These are phyloP conservation scores for Xanthoconium separans DNA, from an alignment of 1,284 basidiomycete genomes.

Conservation along the genomic window DNA sequence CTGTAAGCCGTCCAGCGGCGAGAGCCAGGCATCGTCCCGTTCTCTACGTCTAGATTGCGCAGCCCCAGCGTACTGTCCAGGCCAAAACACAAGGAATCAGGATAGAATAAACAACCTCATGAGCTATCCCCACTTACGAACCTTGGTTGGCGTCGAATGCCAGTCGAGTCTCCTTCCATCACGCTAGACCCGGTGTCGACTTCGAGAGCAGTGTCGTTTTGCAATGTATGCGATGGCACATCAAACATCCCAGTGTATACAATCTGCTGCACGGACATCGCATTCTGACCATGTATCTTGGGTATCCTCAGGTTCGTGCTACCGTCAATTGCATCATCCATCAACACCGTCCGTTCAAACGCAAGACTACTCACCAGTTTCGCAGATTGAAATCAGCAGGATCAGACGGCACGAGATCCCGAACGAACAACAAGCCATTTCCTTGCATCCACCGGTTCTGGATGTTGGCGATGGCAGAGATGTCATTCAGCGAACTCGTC, in stretches of 20 bases:
- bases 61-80: not conserved
- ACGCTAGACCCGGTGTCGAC: not conserved
- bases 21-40: not conserved
- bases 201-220: not conserved
- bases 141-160: constrained; percentile 5
- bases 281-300: not conserved
- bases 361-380: constrained; percentile 5
- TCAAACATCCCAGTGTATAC: constrained; percentile 2
- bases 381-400: constrained; percentile 22
- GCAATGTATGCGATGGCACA: not conserved
- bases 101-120: not conserved
- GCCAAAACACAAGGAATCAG: not conserved
- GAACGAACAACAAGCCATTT: constrained; percentile 13
- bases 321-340: not conserved
- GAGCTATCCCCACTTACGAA: constrained; percentile 11
- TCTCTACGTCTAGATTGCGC: not conserved
- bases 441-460: constrained; percentile 5
- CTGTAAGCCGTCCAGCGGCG: constrained; percentile 9
- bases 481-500: constrained; percentile 16
- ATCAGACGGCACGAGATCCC: constrained; percentile 17
- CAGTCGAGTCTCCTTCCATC: not conserved
- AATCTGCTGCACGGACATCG: constrained; percentile 1
- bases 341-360: not conserved
- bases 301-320: constrained; percentile 8
- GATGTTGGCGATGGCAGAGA: constrained; percentile 13